Base-by-base conservation (phyloP, 225 moss, liverwort and hornwort genomes). In the Asterella californica region DNA sequence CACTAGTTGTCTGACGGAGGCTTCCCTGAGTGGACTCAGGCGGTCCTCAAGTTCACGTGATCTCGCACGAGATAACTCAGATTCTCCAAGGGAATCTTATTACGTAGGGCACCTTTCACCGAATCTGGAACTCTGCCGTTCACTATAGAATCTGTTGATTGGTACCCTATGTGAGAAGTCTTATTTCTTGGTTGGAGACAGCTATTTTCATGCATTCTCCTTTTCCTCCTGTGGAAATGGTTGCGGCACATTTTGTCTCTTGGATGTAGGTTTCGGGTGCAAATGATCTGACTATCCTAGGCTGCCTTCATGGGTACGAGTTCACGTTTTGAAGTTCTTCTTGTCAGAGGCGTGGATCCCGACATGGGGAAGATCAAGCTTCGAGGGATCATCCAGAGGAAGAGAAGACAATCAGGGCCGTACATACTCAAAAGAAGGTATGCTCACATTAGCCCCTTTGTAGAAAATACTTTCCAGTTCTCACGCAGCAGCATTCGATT, bases 371-470 rank as follows among this genome's bases (percentile, higher is more conserved):
- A 8, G 83, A 82, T 52, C 80, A 84, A 70, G 45, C 36, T 25
- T 52, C 80, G 22, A 72, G 82, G 37, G 84, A 80, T 71, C 83
- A 84, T 81, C 84, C 87, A 8, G 87, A 82, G 81, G 82, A 82
- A 60, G 87, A 85, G 60, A 87, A 85, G 52, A 87, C 87, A n/a
- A 87, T 87, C 75, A 77, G 87, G 78, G 84, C 84, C 9, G 87
- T 87, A 29, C 87, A 87, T 55, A 84, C 87, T 10, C 82, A 82
- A 45, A 84, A 84, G 21, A 87, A 83, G 84, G 87, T 84, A 75
- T 10, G 32, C 27, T 25, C 10, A 10, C 2, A 49, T 15, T 10
- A 15, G 9, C 7, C 42, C n/a, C 7, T 2, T 42, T 42, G 42
- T 42, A 3, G 42, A 7, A 42, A 42, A 42, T 2, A 7, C 42